Percentiles rank a stretch among this genome's conserved stretches.
These are phyloP conservation scores for Datura wrightii DNA, from an alignment of 257 asterid genomes.

Conservation along the genomic window DNA sequence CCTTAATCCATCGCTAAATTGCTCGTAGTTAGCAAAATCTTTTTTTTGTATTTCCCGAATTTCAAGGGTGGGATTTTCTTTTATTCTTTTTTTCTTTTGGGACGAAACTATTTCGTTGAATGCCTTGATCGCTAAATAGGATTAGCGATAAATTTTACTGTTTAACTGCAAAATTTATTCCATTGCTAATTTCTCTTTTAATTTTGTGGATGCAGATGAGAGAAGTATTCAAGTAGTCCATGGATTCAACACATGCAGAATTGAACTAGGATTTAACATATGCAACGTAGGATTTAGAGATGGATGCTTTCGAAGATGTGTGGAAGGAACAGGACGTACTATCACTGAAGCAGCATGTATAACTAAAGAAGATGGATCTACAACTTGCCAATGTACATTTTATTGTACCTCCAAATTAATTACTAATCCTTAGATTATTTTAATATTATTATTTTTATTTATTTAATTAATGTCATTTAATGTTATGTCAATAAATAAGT, in stretches of 20 bases:
- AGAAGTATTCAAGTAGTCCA: neutral
- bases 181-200: neutral
- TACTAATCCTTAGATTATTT: neutral
- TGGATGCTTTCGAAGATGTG: neutral
- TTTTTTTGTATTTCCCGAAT: too few relatives aligned
- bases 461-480: too few relatives aligned
- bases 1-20: too few relatives aligned
- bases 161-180: too few relatives aligned
- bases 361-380: neutral
- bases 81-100: too few relatives aligned
- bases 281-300: neutral
- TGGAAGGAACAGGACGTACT: neutral
- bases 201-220: neutral
- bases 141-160: too few relatives aligned
- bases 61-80: too few relatives aligned
- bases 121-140: too few relatives aligned
- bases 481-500: too few relatives aligned
- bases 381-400: neutral
- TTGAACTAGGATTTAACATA: constrained; percentile 7
- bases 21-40: too few relatives aligned
- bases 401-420: neutral
- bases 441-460: too few relatives aligned
- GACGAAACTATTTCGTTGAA: too few relatives aligned
- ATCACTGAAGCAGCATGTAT: neutral
- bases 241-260: neutral